Conservation (phyloP, 208 protist species). For the Crithidia thermophila region DNA sequence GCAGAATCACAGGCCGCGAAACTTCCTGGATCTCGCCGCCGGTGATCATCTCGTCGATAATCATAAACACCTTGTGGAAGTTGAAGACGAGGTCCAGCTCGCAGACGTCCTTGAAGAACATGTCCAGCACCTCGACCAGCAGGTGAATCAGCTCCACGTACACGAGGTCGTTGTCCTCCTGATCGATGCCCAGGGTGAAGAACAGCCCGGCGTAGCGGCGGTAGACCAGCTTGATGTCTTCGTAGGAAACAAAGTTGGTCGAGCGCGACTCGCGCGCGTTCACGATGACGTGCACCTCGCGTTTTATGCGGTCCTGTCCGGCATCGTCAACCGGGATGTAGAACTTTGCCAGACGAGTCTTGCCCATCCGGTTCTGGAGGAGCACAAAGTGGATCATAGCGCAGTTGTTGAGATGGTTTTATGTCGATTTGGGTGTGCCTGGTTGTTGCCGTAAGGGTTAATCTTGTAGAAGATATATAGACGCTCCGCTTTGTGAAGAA, state of each 20-base stretch:
- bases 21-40: conserved; percentile 99
- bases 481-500: no score
- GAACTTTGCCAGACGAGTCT: conserved; percentile 99
- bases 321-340: conserved; percentile 96
- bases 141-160: conserved; percentile 99
- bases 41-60: conserved; percentile 99
- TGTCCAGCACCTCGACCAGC: conserved; percentile 98
- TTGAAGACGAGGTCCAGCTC: conserved; percentile 99
- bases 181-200: conserved; percentile 98
- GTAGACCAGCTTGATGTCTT: conserved; percentile 97
- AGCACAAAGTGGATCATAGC: conserved; percentile 98
- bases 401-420: not conserved
- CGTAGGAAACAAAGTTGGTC: conserved; percentile 98
- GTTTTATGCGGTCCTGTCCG: conserved; percentile 94
- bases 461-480: no score
- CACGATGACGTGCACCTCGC: conserved; percentile 96
- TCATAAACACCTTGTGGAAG: conserved; percentile 99
- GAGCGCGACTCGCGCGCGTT: conserved; percentile 94
- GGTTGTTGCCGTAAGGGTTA: not conserved
- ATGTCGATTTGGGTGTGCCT: not conserved
- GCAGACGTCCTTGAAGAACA: conserved; percentile 99
- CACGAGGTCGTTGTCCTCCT: conserved; percentile 98
- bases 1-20: conserved; percentile 92
- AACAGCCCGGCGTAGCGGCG: conserved; percentile 99
- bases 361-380: conserved; percentile 98